These are phyloP conservation scores for Pseudomonodictys pantanalensis DNA, from an alignment of 495 filamentous ascomycete genomes.

Conservation along the genomic window DNA sequence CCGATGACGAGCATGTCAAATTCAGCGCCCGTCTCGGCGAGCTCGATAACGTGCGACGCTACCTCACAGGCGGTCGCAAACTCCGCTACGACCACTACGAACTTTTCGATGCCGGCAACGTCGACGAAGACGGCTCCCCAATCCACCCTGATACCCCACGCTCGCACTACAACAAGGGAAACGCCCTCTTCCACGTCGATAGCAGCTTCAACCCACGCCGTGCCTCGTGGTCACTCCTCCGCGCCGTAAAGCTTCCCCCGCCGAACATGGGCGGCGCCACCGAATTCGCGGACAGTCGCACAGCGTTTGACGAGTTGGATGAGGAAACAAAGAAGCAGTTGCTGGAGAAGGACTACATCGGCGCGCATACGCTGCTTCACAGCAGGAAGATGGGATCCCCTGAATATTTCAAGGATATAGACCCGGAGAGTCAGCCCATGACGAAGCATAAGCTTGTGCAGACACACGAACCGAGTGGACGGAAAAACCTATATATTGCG, in stretches of 20 bases:
- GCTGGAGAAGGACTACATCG: slow-evolving; percentile 50
- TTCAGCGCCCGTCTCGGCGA: slow-evolving; percentile 57
- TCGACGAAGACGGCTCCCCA: slow-evolving; percentile 45
- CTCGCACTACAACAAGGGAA: slow-evolving; percentile 40
- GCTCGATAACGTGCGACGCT: slow-evolving; percentile 58
- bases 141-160: slow-evolving; percentile 44
- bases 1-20: slow-evolving; percentile 52
- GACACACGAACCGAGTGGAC: slow-evolving; percentile 51
- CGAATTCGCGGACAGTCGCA: slow-evolving; percentile 57
- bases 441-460: slow-evolving; percentile 52
- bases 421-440: slow-evolving; percentile 47
- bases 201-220: slow-evolving; percentile 60
- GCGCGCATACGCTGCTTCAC: slow-evolving; percentile 53
- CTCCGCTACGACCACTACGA: slow-evolving; percentile 50
- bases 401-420: slow-evolving; percentile 49
- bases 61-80: slow-evolving; percentile 47
- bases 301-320: slow-evolving; percentile 53
- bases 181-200: slow-evolving; percentile 60
- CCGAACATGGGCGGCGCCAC: slow-evolving; percentile 52
- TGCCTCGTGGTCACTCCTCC: slow-evolving; percentile 54
- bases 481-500: slow-evolving; percentile 56
- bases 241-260: slow-evolving; percentile 53
- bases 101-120: slow-evolving; percentile 60
- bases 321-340: slow-evolving; percentile 43
- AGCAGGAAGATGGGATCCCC: slow-evolving; percentile 54